Evolutionary conservation across 257 asterid genomes (phyloP).

Genomic region (Solanum habrochaites): DNA sequence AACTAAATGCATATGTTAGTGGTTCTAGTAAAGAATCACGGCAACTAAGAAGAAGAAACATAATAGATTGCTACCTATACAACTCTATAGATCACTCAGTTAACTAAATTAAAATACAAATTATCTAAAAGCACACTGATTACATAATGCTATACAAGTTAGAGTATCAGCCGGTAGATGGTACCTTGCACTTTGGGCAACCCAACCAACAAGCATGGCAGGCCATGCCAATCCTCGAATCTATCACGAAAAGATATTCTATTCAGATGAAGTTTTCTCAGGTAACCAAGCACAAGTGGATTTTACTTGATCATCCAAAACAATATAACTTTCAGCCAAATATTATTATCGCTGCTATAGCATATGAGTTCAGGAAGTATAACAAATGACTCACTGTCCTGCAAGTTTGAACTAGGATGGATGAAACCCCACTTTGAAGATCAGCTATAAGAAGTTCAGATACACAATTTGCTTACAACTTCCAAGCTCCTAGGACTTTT

Average conservation of each 20-base stretch:
- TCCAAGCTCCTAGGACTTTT: background rate
- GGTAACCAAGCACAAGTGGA: background rate
- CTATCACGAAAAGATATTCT: constrained; percentile 27
- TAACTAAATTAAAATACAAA: background rate
- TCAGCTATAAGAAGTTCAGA: background rate
- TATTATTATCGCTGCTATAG: background rate
- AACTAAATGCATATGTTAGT: background rate
- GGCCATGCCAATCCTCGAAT: constrained; percentile 98
- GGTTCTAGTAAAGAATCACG: background rate
- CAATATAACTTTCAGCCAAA: background rate
- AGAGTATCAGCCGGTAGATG: background rate
- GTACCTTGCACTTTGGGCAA: constrained; percentile 96
- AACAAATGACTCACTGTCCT: background rate
- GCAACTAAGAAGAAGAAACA: background rate
- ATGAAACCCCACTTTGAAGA: background rate
- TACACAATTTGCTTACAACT: background rate
- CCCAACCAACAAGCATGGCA: constrained; percentile 93
- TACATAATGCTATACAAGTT: background rate
- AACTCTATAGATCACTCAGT: background rate
- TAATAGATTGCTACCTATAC: background rate
- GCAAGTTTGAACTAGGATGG: background rate
- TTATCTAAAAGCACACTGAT: background rate
- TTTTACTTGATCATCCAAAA: background rate
- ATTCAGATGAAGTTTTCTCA: background rate
- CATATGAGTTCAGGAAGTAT: background rate